Evolutionary conservation across 768 basidiomycete species (phyloP).

Genomic region (Collybia sp.): DNA sequence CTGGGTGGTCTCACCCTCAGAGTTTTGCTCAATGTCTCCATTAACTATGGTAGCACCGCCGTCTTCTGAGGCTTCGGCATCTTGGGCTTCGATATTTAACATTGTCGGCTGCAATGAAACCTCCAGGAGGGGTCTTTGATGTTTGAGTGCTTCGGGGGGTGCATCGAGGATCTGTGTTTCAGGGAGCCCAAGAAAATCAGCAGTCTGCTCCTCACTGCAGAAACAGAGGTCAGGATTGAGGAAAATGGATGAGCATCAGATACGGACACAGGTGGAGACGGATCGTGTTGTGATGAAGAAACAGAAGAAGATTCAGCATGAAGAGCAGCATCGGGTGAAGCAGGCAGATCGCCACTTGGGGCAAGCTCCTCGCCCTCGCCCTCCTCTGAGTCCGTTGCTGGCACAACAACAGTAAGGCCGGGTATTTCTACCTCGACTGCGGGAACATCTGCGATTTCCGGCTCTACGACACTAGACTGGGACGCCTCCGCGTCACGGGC

Average conservation of each 20-base stretch:
- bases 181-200: slow-evolving; percentile 41
- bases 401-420: slow-evolving; percentile 12
- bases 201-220: slow-evolving; percentile 40
- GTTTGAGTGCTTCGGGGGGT: background rate
- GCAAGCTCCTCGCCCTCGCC: slow-evolving; percentile 11
- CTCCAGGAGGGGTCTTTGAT: slow-evolving; percentile 32
- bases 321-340: slow-evolving; percentile 11
- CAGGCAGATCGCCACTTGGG: slow-evolving; percentile 8
- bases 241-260: slow-evolving; percentile 33
- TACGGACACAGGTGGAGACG: slow-evolving; percentile 45
- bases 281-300: slow-evolving; percentile 26
- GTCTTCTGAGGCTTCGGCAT: slow-evolving; percentile 15
- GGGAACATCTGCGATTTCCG: background rate
- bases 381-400: slow-evolving; percentile 15
- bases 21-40: slow-evolving; percentile 11
- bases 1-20: slow-evolving; percentile 13
- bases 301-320: slow-evolving; percentile 23
- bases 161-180: slow-evolving; percentile 35
- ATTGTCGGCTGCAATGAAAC: slow-evolving; percentile 51
- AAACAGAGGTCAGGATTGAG: slow-evolving; percentile 32
- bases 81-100: slow-evolving; percentile 34
- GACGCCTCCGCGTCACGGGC: slow-evolving; percentile 5
- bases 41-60: slow-evolving; percentile 19
- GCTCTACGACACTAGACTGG: slow-evolving; percentile 7
- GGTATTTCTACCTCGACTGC: background rate